phyloP scores from a whole-genome alignment of 2,329 filamentous ascomycete genomes.

The Fusarium drepaniforme region DNA sequence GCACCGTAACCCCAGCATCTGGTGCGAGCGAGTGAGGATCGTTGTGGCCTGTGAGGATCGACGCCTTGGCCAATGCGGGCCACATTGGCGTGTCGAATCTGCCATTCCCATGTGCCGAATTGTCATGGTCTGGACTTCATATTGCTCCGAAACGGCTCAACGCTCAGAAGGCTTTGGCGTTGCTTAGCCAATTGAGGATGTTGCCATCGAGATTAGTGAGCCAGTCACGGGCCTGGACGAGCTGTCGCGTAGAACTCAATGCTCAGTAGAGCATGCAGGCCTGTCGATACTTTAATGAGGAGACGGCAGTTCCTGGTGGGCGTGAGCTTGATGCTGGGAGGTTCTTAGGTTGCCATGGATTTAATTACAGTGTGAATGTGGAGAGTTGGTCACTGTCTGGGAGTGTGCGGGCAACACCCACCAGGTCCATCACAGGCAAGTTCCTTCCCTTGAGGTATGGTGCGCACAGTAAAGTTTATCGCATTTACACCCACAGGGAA shows the following conservation, averaged over 20 bases:
- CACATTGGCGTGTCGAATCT: constrained; percentile 11
- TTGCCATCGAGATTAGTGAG: background rate
- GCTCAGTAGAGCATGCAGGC: background rate
- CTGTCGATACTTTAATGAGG: background rate
- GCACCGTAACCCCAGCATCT: constrained; percentile 16
- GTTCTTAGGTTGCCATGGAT: background rate
- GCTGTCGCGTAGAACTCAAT: background rate
- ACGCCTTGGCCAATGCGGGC: constrained; percentile 13
- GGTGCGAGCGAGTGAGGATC: constrained; percentile 13
- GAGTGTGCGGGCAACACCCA: background rate
- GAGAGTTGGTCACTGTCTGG: background rate
- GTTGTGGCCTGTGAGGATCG: constrained; percentile 17
- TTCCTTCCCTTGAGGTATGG: constrained; percentile 16
- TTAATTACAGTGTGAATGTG: background rate
- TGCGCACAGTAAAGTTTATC: constrained; percentile 1
- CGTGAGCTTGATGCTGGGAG: background rate
- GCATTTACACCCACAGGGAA: background rate
- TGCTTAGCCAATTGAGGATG: constrained; percentile 1
- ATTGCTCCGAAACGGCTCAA: constrained; percentile 5
- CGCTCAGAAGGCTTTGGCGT: background rate
- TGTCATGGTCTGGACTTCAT: background rate
- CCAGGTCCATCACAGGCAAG: background rate
- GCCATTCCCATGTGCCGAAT: background rate
- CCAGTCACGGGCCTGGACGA: background rate
- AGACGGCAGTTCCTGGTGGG: background rate